Percentiles rank a stretch among this genome's conserved stretches.
Conservation (phyloP, 192 early-diverging fungal species). For the Hyaloraphidium curvatum region DNA sequence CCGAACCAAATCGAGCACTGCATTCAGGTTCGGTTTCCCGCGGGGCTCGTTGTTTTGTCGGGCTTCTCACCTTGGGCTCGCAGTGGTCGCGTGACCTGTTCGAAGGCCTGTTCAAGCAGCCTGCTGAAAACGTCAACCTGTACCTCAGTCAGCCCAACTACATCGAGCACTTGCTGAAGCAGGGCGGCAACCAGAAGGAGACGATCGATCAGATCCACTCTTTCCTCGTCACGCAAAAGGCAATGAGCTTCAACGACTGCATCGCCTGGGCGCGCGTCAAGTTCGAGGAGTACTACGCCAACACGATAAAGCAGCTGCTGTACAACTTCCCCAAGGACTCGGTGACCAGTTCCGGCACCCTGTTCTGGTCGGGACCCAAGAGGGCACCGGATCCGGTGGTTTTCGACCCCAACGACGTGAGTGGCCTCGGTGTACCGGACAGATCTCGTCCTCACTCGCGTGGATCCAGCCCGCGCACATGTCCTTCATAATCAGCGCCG, state of each 20-base stretch:
- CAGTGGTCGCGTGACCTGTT: conserved; percentile 97
- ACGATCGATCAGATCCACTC: conserved; percentile 51
- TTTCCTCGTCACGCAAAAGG: conserved; percentile 58
- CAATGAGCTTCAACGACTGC: conserved; percentile 78
- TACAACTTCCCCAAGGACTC: conserved; percentile 95
- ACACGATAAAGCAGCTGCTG: conserved; percentile 81
- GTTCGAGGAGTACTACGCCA: conserved; percentile 88
- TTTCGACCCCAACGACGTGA: conserved; percentile 57
- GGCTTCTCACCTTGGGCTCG: conserved; percentile 3
- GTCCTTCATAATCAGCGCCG: conserved; percentile 76
- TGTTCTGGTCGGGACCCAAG: conserved; percentile 97
- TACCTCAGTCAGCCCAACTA: conserved; percentile 77
- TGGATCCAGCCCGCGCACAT: conserved; percentile 40
- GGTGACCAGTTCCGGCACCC: conserved; percentile 63
- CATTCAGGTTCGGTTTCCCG: conserved; percentile 1
- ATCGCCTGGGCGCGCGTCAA: conserved; percentile 72
- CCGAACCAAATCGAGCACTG: conserved; percentile 56
- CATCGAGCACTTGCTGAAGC: conserved; percentile 50
- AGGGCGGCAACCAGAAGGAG: conserved; percentile 62
- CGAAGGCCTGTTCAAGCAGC: conserved; percentile 78
- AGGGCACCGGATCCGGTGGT: conserved; percentile 64
- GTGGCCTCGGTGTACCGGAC: conserved; percentile 3
- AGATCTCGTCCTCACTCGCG: neutral
- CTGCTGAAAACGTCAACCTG: conserved; percentile 85
- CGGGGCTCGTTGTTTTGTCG: neutral